Conservation (phyloP, 805 yeast species). For the Candida loeiensis region DNA sequence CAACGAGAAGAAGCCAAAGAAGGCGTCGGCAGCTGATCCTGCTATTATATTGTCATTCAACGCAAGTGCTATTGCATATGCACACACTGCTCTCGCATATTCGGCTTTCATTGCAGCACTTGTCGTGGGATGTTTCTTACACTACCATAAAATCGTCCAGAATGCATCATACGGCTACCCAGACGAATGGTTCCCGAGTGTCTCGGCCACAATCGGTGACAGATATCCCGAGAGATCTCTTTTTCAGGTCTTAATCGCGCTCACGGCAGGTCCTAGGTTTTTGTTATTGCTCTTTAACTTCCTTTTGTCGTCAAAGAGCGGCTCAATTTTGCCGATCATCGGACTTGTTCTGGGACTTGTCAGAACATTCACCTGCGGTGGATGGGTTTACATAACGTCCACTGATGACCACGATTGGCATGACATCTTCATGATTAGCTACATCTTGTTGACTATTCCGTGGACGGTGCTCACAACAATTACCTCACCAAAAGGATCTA, state of each 20-base stretch:
- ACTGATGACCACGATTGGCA: conserved; percentile 97
- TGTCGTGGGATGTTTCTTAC: conserved; percentile 68
- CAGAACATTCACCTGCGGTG: conserved; percentile 96
- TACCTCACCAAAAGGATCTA: conserved; percentile 44
- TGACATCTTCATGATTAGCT: conserved; percentile 91
- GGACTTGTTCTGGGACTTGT: conserved; percentile 63
- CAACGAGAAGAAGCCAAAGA: not conserved
- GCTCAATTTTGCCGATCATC: conserved; percentile 35
- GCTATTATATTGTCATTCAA: conserved; percentile 35
- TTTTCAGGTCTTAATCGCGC: conserved; percentile 86
- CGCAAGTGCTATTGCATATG: conserved; percentile 64
- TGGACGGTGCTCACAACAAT: conserved; percentile 71
- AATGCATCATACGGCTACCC: conserved; percentile 90
- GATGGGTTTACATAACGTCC: conserved; percentile 96
- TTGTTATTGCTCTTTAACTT: conserved; percentile 52
- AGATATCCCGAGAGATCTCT: conserved; percentile 92
- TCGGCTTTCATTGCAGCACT: conserved; percentile 77
- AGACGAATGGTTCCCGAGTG: conserved; percentile 98
- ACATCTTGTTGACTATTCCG: conserved; percentile 84
- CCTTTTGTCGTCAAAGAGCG: conserved; percentile 40
- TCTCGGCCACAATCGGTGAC: conserved; percentile 95
- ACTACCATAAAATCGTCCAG: conserved; percentile 82
- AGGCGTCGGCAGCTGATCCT: conserved; percentile 1
- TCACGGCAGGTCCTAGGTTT: conserved; percentile 92
- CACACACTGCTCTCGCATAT: conserved; percentile 70